phyloP scores from a whole-genome alignment of 148 eudicot genomes.

The Fagopyrum tataricum region DNA sequence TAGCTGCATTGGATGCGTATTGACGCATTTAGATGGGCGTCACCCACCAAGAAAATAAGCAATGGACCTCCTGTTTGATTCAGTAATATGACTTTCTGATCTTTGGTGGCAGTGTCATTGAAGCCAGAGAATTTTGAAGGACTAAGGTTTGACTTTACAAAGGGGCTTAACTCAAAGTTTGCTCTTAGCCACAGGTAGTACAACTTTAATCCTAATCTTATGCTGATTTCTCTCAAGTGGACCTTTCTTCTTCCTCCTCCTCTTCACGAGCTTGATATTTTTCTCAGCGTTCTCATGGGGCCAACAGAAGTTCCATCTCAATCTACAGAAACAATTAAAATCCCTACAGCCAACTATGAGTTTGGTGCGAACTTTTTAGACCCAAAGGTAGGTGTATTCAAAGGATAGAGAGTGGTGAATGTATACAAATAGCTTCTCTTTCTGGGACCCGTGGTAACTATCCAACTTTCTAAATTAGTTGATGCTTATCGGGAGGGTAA shows the following conservation, averaged over 20 bases:
- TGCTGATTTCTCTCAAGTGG: not conserved
- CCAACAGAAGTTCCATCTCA: constrained; percentile 87
- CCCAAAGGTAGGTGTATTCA: constrained; percentile 45
- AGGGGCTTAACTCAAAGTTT: constrained; percentile 71
- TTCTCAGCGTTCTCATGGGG: constrained; percentile 71
- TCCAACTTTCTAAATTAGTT: constrained; percentile 25
- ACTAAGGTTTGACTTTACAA: constrained; percentile 80
- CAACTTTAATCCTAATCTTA: not conserved
- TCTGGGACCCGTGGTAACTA: no score
- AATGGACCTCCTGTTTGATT: not conserved
- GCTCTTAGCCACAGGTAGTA: constrained; percentile 83
- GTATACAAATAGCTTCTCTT: not conserved
- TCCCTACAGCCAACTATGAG: constrained; percentile 87
- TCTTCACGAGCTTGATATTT: not conserved
- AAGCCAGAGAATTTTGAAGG: constrained; percentile 97
- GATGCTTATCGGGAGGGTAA: constrained; percentile 85
- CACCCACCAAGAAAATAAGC: not conserved
- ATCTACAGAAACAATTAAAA: constrained; percentile 71
- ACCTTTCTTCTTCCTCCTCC: not conserved
- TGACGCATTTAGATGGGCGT: no score
- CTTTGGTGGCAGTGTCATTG: constrained; percentile 56
- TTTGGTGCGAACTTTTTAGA: constrained; percentile 91
- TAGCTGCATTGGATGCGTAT: no score
- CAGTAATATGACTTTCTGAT: constrained; percentile 13
- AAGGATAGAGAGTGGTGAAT: not conserved